Percentiles rank a stretch among this genome's conserved stretches.
Evolutionary conservation across 306 rosid species (phyloP).

Genomic region (Arachis hypogaea): DNA sequence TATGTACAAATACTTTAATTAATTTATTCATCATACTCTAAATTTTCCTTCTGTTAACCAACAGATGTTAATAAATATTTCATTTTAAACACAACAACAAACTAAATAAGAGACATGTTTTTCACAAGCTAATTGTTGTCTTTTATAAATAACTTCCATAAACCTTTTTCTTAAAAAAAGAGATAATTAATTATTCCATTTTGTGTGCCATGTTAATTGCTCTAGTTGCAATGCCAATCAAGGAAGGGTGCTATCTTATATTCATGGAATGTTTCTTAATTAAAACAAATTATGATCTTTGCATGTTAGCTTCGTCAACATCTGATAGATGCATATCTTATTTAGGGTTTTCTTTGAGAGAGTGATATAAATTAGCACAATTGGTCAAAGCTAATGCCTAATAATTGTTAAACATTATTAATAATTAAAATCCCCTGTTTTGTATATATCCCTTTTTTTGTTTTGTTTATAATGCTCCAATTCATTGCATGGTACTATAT

Average conservation of each 20-base stretch:
- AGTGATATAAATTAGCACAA: background rate
- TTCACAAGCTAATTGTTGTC: too few species aligned
- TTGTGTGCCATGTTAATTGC: background rate
- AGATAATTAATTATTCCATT: background rate
- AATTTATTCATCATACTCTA: too few species aligned
- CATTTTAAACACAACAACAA: too few species aligned
- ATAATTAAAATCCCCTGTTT: background rate
- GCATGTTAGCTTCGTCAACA: background rate
- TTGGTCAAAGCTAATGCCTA: background rate
- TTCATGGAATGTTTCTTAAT: background rate
- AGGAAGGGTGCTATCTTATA: background rate
- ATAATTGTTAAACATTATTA: background rate
- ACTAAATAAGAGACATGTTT: too few species aligned
- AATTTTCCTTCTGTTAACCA: too few species aligned
- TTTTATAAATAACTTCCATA: background rate
- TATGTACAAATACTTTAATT: too few species aligned
- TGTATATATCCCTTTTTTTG: background rate
- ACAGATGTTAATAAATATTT: too few species aligned
- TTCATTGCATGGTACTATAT: conserved; percentile 16
- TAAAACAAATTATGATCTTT: background rate
- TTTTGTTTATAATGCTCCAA: background rate
- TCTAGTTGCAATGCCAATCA: background rate
- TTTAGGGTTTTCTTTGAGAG: background rate
- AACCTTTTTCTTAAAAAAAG: too few species aligned
- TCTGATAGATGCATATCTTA: background rate